A percentile compares a stretch with the other conserved stretches of the same genome.
Conservation (phyloP, 2,329 filamentous ascomycete species). For the Epichloe typhina region DNA sequence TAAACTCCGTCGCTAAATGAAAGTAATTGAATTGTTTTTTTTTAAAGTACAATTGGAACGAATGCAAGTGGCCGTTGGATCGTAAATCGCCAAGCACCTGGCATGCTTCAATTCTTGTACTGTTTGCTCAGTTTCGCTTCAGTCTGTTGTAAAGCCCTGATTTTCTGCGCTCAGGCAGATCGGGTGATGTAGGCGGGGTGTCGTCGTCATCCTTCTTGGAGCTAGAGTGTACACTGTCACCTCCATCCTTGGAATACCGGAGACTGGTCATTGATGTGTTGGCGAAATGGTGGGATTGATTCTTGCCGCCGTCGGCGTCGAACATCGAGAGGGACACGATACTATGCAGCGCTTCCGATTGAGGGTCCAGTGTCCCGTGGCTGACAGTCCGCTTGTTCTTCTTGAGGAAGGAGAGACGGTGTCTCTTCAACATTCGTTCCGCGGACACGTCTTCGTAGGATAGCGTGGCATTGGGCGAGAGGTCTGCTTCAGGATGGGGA, state of each 20-base stretch:
- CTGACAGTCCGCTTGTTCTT: constrained; percentile 33
- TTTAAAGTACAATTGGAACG: not conserved
- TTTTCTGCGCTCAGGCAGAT: constrained; percentile 16
- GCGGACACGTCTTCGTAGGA: constrained; percentile 39
- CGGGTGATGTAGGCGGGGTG: constrained; percentile 24
- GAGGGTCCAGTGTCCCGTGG: constrained; percentile 30
- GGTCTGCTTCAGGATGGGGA: constrained; percentile 48
- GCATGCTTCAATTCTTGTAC: not conserved
- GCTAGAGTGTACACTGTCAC: constrained; percentile 22
- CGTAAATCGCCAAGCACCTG: not conserved
- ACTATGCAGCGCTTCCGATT: constrained; percentile 20
- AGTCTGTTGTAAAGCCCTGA: constrained; percentile 10
- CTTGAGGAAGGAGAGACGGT: constrained; percentile 32
- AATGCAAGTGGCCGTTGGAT: constrained; percentile 8
- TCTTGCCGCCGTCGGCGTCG: constrained; percentile 12
- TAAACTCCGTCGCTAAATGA: constrained; percentile 12
- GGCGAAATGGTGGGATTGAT: constrained; percentile 10
- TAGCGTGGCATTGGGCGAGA: constrained; percentile 42
- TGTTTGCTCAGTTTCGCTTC: constrained; percentile 2
- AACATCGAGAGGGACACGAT: constrained; percentile 20
- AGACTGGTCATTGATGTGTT: constrained; percentile 17
- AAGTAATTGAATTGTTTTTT: too few species aligned
- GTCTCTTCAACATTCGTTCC: constrained; percentile 26
- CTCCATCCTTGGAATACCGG: constrained; percentile 23
- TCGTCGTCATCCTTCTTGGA: constrained; percentile 16